A percentile compares a stretch with the other conserved stretches of the same genome.
Evolutionary conservation across 1,139 yeast genomes (phyloP).

Genomic region (Magnusiomyces tetraspermus): DNA sequence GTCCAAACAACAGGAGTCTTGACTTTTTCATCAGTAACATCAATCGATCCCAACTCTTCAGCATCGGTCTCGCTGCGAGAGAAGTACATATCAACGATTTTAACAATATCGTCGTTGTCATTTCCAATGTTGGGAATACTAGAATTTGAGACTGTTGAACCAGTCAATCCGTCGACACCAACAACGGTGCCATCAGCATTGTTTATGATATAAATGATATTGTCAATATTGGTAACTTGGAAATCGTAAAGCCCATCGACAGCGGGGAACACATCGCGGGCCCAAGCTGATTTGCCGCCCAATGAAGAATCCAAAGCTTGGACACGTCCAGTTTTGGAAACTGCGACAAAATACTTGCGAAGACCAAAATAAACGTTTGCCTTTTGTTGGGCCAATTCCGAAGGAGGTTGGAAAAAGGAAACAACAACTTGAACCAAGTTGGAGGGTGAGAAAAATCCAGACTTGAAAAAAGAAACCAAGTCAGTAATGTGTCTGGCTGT

Average conservation of each 20-base stretch:
- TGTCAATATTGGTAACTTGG: constrained; percentile 2
- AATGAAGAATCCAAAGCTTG: constrained; percentile 38
- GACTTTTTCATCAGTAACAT: constrained; percentile 8
- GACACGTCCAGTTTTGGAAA: constrained; percentile 37
- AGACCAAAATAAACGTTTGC: constrained; percentile 37
- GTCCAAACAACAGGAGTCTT: constrained; percentile 17
- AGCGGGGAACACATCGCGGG: constrained; percentile 22
- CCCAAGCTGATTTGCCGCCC: constrained; percentile 39
- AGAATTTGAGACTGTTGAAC: constrained; percentile 12
- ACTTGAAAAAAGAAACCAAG: constrained; percentile 8
- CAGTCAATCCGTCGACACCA: constrained; percentile 21
- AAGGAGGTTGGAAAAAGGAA: constrained; percentile 1
- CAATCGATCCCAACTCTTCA: constrained; percentile 10
- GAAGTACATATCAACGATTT: background rate
- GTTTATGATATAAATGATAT: constrained; percentile 20
- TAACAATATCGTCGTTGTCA: constrained; percentile 9
- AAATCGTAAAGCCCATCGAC: constrained; percentile 19
- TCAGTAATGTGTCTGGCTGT: constrained; percentile 33
- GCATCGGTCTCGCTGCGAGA: background rate
- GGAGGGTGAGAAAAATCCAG: background rate
- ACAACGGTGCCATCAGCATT: constrained; percentile 16
- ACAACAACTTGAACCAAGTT: background rate
- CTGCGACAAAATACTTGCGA: constrained; percentile 39
- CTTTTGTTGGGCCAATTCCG: background rate
- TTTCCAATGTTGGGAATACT: constrained; percentile 1